Percentiles rank a stretch among this genome's conserved stretches.
Conservation (phyloP, 2,329 filamentous ascomycete genomes). For the Exophiala mesophila region DNA sequence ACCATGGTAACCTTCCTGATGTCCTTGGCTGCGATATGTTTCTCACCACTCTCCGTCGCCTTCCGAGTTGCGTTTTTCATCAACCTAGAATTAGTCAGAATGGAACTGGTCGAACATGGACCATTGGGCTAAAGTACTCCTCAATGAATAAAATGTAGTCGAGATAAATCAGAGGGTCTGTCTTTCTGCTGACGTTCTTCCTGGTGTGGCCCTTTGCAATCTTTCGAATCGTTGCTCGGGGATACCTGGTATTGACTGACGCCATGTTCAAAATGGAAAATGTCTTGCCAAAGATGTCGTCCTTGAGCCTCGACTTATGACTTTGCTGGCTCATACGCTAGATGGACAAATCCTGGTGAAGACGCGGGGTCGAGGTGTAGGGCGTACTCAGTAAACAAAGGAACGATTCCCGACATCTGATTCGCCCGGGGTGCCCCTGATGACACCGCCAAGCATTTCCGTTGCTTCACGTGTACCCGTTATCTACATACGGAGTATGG, state of each 20-base stretch:
- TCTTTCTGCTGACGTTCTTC: conserved; percentile 74
- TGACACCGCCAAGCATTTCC: too few relatives aligned
- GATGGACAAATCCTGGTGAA: too few relatives aligned
- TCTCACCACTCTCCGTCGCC: conserved; percentile 68
- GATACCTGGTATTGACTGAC: conserved; percentile 69
- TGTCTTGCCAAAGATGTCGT: too few relatives aligned
- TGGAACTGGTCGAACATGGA: not conserved
- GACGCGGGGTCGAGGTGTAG: too few relatives aligned
- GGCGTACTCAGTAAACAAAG: too few relatives aligned
- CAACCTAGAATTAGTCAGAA: conserved; percentile 47
- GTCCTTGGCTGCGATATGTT: conserved; percentile 66
- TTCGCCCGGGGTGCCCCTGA: too few relatives aligned
- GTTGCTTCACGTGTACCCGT: too few relatives aligned
- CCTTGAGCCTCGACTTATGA: too few relatives aligned
- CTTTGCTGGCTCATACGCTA: too few relatives aligned
- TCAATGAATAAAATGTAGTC: conserved; percentile 79
- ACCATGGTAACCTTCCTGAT: conserved; percentile 74
- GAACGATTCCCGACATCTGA: too few relatives aligned
- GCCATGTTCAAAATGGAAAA: too few relatives aligned
- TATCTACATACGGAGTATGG: too few relatives aligned
- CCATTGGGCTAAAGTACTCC: conserved; percentile 39
- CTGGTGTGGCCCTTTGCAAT: conserved; percentile 86
- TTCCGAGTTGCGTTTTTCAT: conserved; percentile 75
- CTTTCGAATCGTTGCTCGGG: conserved; percentile 77
- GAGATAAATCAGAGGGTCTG: conserved; percentile 79